Base-by-base conservation (phyloP, 768 basidiomycete genomes). In the Boletus vinaceobasis region DNA sequence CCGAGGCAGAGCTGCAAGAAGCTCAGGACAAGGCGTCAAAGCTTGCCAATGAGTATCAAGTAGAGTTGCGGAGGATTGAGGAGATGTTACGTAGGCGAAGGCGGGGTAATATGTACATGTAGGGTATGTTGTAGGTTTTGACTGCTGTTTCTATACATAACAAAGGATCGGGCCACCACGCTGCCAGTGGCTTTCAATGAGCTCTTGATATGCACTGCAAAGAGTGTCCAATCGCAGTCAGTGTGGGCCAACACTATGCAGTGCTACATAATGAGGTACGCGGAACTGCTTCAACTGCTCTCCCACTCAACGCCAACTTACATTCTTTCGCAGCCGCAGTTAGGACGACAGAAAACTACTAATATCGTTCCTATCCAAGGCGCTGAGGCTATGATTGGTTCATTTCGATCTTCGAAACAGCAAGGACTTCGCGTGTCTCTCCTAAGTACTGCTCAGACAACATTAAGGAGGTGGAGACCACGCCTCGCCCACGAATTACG, bases 11-110 rank as follows among this genome's bases (percentile, higher is more conserved):
- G 11, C 35, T 70, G 29, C 47, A 46, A 35, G 62, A 63, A 31
- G 64, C 57, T 10, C 57, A 60, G 40, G 61, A 57, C 31, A 70
- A 72, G 57, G 48, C 29, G n/a, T 45, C 52, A n/a, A 52, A 1
- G 27, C 66, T 70, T 39, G 64, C 64, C 13, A 57, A 48, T 7
- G 69, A 68, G 39, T 70, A 70, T 38, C 57, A 64, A 47, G 55
- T 39, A 7, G 69, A 70, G 29, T 38, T 70, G 29, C 64, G 52
- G 35, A 64, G 59, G 56, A 54, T 70, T 9, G 64, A 70, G 55
- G 61, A 60, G 50, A 50, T 56, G 51, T 38, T 72, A 19, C 65
- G 45, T 13, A 60, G 40, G 47, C 58, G 59, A 47, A 58, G 51
- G 38, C 35, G 43, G 43, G 31, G 17, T 46, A 23, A 56, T 19